Evolutionary conservation across 2,329 filamentous ascomycete species (phyloP), one percentile per base, ranked within the genome.

Genomic region (Colletotrichum filicis): DNA sequence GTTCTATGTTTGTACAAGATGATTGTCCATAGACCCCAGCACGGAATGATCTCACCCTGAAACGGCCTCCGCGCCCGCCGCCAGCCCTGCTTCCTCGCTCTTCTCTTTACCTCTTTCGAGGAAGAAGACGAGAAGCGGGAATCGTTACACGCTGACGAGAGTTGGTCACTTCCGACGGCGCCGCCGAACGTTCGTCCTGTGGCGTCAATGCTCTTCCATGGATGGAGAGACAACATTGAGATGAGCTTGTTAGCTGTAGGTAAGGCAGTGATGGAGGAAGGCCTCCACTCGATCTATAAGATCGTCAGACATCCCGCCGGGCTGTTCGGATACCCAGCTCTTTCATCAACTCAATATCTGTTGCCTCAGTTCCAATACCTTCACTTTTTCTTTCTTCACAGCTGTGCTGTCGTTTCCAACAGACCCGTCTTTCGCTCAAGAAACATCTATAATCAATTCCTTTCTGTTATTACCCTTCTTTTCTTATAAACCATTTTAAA

Each of bases 381-480:
- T 52, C 64, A 69, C 66, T 69, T n/a, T 49, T 49, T 55, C 16
- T 49, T 49, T 64, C 55, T n/a, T 24, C 52, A 62, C 66, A 64
- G 69, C 69, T 64, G 65, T 59, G 65, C 70, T 73, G 70, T 73
- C 37, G 37, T 58, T 58, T 68, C 58, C 58, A n/a, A 30, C 26
- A 42, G 16, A 16, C n/a, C 64, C 46, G 57, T 71, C 59, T 60
- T 49, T 74, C 62, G 52, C 57, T 68, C 65, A 49, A 62, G n/a
- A 66, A 66, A 12, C 56, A n/a, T 30, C 3, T 35, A 35, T 57
- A 35, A 37, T 66, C 28, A 19, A 53, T 19, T 42, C 30, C 62
- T 49, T 58, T 57, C 26, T 71, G 77, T 61, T 74, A 72, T 75
- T 61, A 60, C 24, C 35, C 35, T 52, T 52, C 28, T 59, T 24